phyloP scores from a whole-genome alignment of 371 early-diverging fungal genomes.

The Choanephora cucurbitarum region DNA sequence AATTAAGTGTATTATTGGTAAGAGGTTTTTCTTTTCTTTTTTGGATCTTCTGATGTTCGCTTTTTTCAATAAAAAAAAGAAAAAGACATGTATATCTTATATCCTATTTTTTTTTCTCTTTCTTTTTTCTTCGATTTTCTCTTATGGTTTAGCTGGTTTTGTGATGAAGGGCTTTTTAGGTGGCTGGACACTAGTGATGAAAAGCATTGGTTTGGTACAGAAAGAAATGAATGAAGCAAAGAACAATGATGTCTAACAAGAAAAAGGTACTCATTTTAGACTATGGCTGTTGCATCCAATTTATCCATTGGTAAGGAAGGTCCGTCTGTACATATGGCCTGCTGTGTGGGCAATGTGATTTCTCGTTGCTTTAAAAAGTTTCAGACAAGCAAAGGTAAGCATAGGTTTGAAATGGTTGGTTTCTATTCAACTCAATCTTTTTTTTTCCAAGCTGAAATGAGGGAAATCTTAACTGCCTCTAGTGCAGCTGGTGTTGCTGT shows the following conservation, averaged over 20 bases:
- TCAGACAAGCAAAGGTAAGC: conserved; percentile 75
- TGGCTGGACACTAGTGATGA: conserved; percentile 84
- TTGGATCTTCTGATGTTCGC: no score
- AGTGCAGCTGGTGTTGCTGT: conserved; percentile 95
- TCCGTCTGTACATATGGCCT: conserved; percentile 92
- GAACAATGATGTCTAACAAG: neutral
- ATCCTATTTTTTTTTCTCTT: neutral
- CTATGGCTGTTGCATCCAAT: conserved; percentile 86
- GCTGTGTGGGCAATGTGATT: conserved; percentile 89
- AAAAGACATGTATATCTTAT: neutral
- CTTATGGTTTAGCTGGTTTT: conserved; percentile 66
- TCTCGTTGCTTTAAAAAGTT: conserved; percentile 86
- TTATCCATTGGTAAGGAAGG: conserved; percentile 94
- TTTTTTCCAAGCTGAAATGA: conserved; percentile 64
- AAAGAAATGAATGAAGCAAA: neutral
- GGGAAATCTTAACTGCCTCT: conserved; percentile 92
- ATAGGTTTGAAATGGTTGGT: neutral
- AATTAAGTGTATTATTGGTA: conserved; percentile 92
- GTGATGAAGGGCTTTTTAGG: conserved; percentile 90
- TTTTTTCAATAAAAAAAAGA: neutral
- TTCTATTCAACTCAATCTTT: neutral
- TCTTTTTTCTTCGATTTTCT: neutral
- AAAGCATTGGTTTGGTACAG: conserved; percentile 78
- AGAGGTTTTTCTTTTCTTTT: neutral
- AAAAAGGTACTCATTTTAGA: conserved; percentile 46